phyloP scores from a whole-genome alignment of 2,329 filamentous ascomycete species.

The Fusarium scirpi region DNA sequence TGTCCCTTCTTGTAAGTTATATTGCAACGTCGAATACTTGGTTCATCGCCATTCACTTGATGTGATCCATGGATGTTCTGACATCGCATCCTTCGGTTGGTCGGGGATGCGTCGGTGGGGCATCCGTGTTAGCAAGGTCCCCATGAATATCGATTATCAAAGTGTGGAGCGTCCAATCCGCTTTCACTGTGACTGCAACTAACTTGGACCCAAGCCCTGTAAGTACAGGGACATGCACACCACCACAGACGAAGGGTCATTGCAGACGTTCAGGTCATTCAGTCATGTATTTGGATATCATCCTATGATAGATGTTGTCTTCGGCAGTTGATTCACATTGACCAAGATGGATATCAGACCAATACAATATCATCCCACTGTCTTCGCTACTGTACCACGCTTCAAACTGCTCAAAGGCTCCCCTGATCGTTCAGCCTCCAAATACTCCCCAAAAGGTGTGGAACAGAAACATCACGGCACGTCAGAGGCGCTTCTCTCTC shows the following conservation, averaged over 20 bases:
- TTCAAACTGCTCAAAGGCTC: background rate
- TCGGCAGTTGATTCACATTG: background rate
- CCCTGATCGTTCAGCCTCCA: slow-evolving; percentile 5
- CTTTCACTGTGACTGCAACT: slow-evolving; percentile 46
- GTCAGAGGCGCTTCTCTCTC: slow-evolving; percentile 37
- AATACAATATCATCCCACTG: background rate
- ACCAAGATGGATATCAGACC: background rate
- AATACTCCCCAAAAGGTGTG: slow-evolving; percentile 3
- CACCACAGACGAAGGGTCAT: slow-evolving; percentile 13
- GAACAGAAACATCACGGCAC: slow-evolving; percentile 27
- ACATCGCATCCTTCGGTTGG: slow-evolving; percentile 39
- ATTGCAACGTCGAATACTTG: slow-evolving; percentile 14
- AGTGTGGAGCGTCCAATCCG: slow-evolving; percentile 48
- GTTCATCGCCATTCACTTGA: slow-evolving; percentile 35
- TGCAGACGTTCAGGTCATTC: background rate
- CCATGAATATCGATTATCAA: slow-evolving; percentile 12
- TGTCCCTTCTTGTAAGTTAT: background rate
- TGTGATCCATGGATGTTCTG: slow-evolving; percentile 44
- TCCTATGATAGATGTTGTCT: background rate
- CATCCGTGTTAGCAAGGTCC: slow-evolving; percentile 36
- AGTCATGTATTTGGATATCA: background rate
- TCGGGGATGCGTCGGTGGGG: slow-evolving; percentile 38
- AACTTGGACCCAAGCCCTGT: slow-evolving; percentile 39
- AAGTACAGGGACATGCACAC: slow-evolving; percentile 43
- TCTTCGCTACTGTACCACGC: background rate